Base-by-base conservation (phyloP, 2,329 filamentous ascomycete species). In the Lasiodiplodia sp. region DNA sequence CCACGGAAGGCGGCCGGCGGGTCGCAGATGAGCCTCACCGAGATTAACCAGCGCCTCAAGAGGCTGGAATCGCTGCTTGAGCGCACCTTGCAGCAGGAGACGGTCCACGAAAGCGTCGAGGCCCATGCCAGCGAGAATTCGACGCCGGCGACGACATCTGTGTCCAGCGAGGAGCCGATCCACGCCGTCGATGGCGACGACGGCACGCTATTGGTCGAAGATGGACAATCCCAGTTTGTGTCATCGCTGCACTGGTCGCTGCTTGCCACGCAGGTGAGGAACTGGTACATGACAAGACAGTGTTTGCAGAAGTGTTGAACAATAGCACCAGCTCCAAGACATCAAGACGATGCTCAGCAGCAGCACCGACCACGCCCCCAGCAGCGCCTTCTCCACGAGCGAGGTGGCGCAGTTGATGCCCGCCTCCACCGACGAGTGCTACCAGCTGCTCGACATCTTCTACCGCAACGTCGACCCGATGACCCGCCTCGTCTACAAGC, bases 231-330 rank as follows among this genome's bases (percentile, higher is more conserved):
- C 28, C 76, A 79, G 37, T 80, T 79, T 65, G 78, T 80, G 1
- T 79, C 78, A 4, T 78, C 78, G 31, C 70, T 79, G 23, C 78
- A 80, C 63, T 80, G 76, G 68, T 77, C 78, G 21, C 70, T 80
- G 18, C 71, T 80, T 47, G 78, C 78, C 40, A 78, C 79, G 21
- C 78, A 58, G 34, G 55, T 58, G 37, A 38, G 37, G 37, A 38
- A 38, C 37, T 14, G 37, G 37, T 38, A 38, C 37, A 38, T 38
- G 37, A 4, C 37, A 40, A 25, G 28, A 16, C 21, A 25, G 14
- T 23, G 7, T 51, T 38, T 38, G 37, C n/a, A 21, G 37, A 6
- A 7, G 4, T 23, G 37, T 38, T 56, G 53, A 56, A 5, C 16
- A 38, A 14, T 21, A 0, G 7, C 8, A 3, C 14, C 34, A 80